Evolutionary conservation across 257 asterid species (phyloP).

Genomic region (Prunella vulgaris): DNA sequence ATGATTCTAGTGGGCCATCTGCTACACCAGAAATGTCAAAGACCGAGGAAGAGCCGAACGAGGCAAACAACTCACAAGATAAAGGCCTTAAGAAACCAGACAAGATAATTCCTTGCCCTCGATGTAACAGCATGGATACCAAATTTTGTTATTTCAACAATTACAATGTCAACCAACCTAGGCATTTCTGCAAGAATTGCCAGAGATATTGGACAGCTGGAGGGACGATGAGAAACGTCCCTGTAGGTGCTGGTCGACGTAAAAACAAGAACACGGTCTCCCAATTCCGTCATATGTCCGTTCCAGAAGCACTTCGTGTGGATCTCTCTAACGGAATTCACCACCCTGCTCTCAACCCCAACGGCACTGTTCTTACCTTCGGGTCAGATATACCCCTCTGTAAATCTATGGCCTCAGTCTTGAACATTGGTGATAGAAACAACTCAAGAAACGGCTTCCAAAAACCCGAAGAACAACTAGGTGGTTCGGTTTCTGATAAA

Average conservation of each 20-base stretch:
- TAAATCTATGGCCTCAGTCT: constrained; percentile 63
- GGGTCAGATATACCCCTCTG: constrained; percentile 59
- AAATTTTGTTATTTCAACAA: constrained; percentile 95
- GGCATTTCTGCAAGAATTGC: constrained; percentile 97
- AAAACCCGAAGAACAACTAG: constrained; percentile 38
- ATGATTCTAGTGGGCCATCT: constrained; percentile 32
- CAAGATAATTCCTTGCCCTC: constrained; percentile 90
- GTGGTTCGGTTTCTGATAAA: constrained; percentile 28
- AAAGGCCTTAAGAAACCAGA: constrained; percentile 78
- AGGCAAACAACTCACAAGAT: constrained; percentile 50
- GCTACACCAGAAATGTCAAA: constrained; percentile 36
- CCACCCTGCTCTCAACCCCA: constrained; percentile 36
- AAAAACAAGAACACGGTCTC: constrained; percentile 65
- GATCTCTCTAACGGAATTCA: constrained; percentile 46
- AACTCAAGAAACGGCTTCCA: constrained; percentile 39
- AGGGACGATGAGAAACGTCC: constrained; percentile 94
- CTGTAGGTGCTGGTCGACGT: constrained; percentile 97
- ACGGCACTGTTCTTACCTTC: constrained; percentile 58
- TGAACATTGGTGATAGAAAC: constrained; percentile 46
- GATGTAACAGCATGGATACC: constrained; percentile 97
- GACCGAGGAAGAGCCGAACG: constrained; percentile 51
- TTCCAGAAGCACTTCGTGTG: constrained; percentile 42
- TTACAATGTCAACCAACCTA: constrained; percentile 88
- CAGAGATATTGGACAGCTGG: constrained; percentile 99
- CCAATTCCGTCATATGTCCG: constrained; percentile 50